Evolutionary conservation across 352 stramenopile genomes (phyloP), one percentile per base, ranked within the genome.

Genomic region (Halophytophthora polymorphica): DNA sequence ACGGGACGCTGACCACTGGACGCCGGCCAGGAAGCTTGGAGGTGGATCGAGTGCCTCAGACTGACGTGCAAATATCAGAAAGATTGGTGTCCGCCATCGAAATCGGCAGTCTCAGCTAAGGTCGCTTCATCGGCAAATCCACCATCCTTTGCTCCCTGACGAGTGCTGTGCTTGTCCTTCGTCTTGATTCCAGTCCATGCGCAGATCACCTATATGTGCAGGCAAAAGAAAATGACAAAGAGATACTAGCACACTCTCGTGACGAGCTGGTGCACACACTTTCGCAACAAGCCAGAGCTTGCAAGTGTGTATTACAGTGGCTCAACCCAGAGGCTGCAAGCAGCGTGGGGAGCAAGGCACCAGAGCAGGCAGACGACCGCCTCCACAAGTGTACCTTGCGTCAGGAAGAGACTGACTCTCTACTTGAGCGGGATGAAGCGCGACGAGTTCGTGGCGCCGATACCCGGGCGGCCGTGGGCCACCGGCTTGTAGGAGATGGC

Each of bases 351-450:
- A 53, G 22, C 42, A 66, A 69, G 45, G 48, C 45, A 53, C 49
- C 53, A 49, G 41, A 50, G 45, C 43, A 50, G 54, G 42, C 44
- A 58, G 15, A 52, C 29, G 40, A 56, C 53, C 45, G 41, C 21
- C 6, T 62, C 48, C 50, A 41, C 17, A 31, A 31, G 25, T 31
- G 25, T 31, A 31, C 25, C 25, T 31, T 31, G 25, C 25, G 25
- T 4, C 25, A 31, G 25, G 25, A 31, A 31, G 25, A 31, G 25
- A 31, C 8, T 10, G 25, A 31, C 21, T 18, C 44, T 53, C 90
- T 98, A 98, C 74, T 99, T 98, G 73, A 99, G 96, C 68, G 97
- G 97, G 76, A 99, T 99, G 88, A 99, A 99, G 76, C 97, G 92
- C 53, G 89, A 95, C 74, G 93, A 91, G 79, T 98, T 97, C 49